Evolutionary conservation across 257 asterid genomes (phyloP), one percentile per base, ranked within the genome.

Genomic region (Linaria vulgaris): DNA sequence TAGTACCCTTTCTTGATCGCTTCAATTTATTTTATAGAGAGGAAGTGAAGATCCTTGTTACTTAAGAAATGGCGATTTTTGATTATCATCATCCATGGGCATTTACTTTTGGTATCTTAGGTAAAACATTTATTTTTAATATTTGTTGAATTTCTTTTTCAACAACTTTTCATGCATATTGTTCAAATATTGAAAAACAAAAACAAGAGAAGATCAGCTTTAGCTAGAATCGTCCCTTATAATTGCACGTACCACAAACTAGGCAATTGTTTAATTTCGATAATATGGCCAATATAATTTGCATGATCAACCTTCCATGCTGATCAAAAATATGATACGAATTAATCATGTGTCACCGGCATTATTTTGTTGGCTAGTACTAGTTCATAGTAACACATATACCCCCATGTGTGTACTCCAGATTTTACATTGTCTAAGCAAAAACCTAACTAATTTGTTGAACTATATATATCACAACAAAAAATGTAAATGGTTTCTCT

Each of bases 91-190:
- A 78, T 13, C 82, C 84, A 12, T 67, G 69, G 78, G 81, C 74
- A 10, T 64, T 79, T 48, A 56, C 83, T 2, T 82, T 82, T 55
- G 88, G 88, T 30, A 6, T 82, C 72, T 25, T 79, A 50, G 88
- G 88, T 81, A 76, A 37, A 44, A 34, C 3, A 0, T 0, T 22
- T 3, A 5, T 22, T 14, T 3, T 11, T 9, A 34, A 44, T 23
- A 12, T 5, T 1, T 21, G 13, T 30, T 21, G 34, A 27, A n/a
- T 27, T 6, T 2, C 34, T 50, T 31, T 16, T 17, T 12, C 19
- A 25, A 20, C 27, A 25, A 19, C 45, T 5, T 12, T 20, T 30
- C 14, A 38, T 38, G 17, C 20, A 3, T 39, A 20, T 8, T 2
- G 8, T 16, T 62, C 34, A 19, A 11, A 43, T 23, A 24, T 20